phyloP scores from a whole-genome alignment of 176 grass and related monocot genomes.

The Cymbopogon citratus region DNA sequence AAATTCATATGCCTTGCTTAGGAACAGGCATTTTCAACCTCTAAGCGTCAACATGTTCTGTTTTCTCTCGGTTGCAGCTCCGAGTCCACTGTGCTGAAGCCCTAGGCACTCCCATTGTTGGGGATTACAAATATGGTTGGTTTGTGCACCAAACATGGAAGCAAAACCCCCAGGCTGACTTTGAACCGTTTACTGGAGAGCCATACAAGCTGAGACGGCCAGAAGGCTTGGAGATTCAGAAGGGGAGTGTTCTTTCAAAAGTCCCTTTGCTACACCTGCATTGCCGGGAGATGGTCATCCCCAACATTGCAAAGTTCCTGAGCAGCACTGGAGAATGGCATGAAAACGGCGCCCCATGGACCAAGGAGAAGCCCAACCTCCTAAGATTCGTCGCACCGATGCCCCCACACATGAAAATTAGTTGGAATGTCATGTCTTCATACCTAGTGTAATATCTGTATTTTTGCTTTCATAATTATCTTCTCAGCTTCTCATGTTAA shows the following conservation, averaged over 20 bases:
- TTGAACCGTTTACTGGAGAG: slow-evolving; percentile 53
- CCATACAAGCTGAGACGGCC: slow-evolving; percentile 66
- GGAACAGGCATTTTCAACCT: not conserved
- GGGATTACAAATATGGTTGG: slow-evolving; percentile 89
- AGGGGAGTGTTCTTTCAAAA: slow-evolving; percentile 77
- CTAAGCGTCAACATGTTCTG: not conserved
- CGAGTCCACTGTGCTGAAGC: slow-evolving; percentile 83
- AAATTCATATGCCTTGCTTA: not conserved
- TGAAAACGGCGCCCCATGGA: slow-evolving; percentile 35
- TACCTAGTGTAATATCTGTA: slow-evolving; percentile 41
- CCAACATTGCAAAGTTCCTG: slow-evolving; percentile 68
- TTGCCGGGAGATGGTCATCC: slow-evolving; percentile 87
- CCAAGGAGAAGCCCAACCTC: slow-evolving; percentile 52
- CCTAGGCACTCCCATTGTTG: slow-evolving; percentile 72
- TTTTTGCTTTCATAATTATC: not conserved
- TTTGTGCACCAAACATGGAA: slow-evolving; percentile 81
- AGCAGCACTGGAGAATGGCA: slow-evolving; percentile 52
- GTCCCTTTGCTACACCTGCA: slow-evolving; percentile 80
- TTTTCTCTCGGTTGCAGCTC: slow-evolving; percentile 41
- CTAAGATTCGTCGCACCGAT: slow-evolving; percentile 55
- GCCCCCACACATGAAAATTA: slow-evolving; percentile 76
- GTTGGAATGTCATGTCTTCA: slow-evolving; percentile 88
- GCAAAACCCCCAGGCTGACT: slow-evolving; percentile 56
- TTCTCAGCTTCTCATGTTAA: not conserved
- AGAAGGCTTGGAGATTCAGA: slow-evolving; percentile 71